Conservation (phyloP, 139 green algal genomes). For the Tetradesmus lagerheimii region DNA sequence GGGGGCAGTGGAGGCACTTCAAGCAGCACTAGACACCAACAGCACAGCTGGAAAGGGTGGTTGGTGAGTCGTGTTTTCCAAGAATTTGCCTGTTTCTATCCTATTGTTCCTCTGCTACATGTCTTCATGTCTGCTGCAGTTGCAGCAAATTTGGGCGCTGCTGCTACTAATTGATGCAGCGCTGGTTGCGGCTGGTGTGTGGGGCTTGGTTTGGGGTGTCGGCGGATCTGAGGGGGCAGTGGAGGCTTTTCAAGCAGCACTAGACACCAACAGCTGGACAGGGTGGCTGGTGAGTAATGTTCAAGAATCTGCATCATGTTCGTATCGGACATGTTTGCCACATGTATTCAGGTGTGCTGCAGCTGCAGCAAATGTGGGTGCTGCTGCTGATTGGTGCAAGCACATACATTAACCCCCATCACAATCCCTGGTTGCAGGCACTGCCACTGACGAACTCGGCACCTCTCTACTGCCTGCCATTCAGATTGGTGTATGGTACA, state of each 20-base stretch:
- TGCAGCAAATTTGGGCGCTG: background rate
- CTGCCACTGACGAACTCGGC: too few species aligned
- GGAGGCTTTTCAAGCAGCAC: background rate
- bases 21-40: background rate
- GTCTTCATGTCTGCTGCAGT: background rate
- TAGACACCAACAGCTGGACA: conserved; percentile 3
- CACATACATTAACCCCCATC: too few species aligned
- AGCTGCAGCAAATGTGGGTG: background rate
- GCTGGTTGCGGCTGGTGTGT: background rate
- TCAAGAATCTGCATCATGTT: too few species aligned
- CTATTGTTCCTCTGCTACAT: too few species aligned
- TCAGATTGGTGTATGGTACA: conserved; percentile 12
- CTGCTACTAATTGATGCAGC: background rate
- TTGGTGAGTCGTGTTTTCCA: too few species aligned
- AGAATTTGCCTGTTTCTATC: background rate
- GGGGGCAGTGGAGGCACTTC: background rate
- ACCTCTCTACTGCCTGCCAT: background rate
- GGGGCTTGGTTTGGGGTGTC: background rate
- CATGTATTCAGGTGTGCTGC: too few species aligned
- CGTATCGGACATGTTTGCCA: too few species aligned
- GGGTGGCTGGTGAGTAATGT: conserved; percentile 10
- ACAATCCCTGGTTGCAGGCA: too few species aligned
- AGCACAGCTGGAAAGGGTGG: background rate
- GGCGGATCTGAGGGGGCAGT: background rate
- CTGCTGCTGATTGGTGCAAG: background rate